Percentiles rank a stretch among this genome's conserved stretches.
Conservation (phyloP, 129 eudicot genomes). For the Helianthus tuberosus region DNA sequence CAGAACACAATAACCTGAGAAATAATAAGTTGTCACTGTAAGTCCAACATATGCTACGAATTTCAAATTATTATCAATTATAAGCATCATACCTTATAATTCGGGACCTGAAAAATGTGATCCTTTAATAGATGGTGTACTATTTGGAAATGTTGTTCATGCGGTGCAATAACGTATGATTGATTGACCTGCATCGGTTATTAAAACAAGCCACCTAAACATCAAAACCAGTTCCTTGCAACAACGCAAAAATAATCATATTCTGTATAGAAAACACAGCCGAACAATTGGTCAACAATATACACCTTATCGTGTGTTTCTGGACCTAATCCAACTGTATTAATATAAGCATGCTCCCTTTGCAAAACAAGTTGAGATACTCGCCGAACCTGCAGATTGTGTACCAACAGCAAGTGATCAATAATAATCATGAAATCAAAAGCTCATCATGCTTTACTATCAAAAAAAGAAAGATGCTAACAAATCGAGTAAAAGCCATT, state of each 20-base stretch:
- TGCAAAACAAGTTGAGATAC: conserved; percentile 83
- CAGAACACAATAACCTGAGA: conserved; percentile 81
- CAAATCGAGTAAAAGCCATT: too few relatives aligned
- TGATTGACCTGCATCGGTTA: conserved; percentile 70
- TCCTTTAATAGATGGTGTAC: conserved; percentile 69
- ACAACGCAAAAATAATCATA: neutral
- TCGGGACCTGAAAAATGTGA: conserved; percentile 60
- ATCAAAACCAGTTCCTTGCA: conserved; percentile 20
- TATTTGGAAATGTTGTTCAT: conserved; percentile 71
- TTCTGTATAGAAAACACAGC: neutral
- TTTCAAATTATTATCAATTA: neutral
- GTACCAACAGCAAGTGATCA: conserved; percentile 5
- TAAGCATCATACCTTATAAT: conserved; percentile 63
- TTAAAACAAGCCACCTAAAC: conserved; percentile 8
- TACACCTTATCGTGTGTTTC: conserved; percentile 75
- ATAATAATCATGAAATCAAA: neutral
- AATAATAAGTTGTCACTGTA: conserved; percentile 9
- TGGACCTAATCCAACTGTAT: conserved; percentile 69
- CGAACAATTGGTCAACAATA: neutral
- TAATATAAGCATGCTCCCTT: conserved; percentile 76
- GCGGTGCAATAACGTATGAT: conserved; percentile 71
- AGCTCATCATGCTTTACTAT: too few relatives aligned
- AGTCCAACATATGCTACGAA: neutral
- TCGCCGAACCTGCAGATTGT: conserved; percentile 73
- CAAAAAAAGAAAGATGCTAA: too few relatives aligned